Conservation (phyloP, 2,329 filamentous ascomycete genomes). For the Paracorniculantispora psalliotae region DNA sequence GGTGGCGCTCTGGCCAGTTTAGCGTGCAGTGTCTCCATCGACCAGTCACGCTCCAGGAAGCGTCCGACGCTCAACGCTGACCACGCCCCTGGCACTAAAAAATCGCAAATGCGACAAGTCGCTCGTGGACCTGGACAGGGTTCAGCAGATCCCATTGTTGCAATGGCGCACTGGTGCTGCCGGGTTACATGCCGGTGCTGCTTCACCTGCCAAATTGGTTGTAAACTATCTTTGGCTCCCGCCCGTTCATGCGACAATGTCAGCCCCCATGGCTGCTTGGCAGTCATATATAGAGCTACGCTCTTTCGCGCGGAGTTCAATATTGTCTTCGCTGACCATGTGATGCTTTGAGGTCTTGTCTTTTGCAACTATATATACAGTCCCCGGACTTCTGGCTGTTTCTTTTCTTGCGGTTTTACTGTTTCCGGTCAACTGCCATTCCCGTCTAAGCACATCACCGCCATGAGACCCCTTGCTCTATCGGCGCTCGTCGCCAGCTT, state of each 20-base stretch:
- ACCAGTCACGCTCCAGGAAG: constrained; percentile 9
- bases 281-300: not conserved
- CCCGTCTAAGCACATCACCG: not conserved
- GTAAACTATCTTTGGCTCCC: not conserved
- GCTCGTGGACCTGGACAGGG: constrained; percentile 6
- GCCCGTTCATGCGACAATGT: constrained; percentile 5
- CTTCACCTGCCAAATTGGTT: constrained; percentile 4
- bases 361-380: constrained; percentile 6
- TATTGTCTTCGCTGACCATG: not conserved
- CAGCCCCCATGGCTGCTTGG: constrained; percentile 9
- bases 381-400: not conserved
- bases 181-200: not conserved
- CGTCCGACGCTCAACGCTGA: constrained; percentile 2
- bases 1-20: constrained; percentile 4
- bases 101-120: not conserved
- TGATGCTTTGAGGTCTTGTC: not conserved
- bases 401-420: not conserved
- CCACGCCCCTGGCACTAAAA: constrained; percentile 1
- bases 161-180: not conserved
- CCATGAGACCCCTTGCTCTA: constrained; percentile 7
- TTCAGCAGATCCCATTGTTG: not conserved
- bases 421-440: not conserved
- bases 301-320: not conserved
- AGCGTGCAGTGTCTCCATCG: not conserved
- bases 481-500: constrained; percentile 6